These are phyloP conservation scores for Tulasnella sp. DNA, from an alignment of 768 basidiomycete genomes.

Conservation along the genomic window DNA sequence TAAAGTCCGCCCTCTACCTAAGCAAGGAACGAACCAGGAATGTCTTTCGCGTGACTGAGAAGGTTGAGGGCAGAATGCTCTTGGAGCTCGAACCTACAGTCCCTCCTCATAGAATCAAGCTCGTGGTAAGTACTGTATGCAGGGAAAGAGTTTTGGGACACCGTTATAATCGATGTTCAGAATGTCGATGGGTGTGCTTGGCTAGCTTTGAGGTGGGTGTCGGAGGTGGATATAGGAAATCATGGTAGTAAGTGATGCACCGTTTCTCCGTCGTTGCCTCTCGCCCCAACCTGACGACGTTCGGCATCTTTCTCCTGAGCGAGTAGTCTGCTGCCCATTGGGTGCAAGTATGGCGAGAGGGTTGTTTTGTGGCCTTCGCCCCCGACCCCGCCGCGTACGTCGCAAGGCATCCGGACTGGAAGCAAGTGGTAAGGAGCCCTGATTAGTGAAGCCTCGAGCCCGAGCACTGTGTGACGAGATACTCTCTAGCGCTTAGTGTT, in stretches of 20 bases:
- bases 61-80: background rate
- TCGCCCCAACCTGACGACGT: too few relatives aligned
- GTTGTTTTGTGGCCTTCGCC: background rate
- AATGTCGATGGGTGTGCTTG: background rate
- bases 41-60: background rate
- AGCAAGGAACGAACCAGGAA: background rate
- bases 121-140: background rate
- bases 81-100: background rate
- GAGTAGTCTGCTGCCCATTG: background rate
- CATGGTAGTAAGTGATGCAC: background rate
- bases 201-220: background rate
- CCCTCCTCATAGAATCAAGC: background rate
- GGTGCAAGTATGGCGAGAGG: background rate
- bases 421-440: background rate
- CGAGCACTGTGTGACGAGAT: background rate
- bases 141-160: background rate
- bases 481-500: background rate
- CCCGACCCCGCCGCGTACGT: background rate
- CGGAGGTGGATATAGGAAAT: background rate
- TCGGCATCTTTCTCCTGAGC: too few relatives aligned
- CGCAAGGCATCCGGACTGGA: background rate
- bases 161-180: background rate
- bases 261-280: background rate
- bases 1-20: background rate
- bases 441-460: background rate